phyloP scores from a whole-genome alignment of 208 protist genomes.

The Porcisia hertigi region DNA sequence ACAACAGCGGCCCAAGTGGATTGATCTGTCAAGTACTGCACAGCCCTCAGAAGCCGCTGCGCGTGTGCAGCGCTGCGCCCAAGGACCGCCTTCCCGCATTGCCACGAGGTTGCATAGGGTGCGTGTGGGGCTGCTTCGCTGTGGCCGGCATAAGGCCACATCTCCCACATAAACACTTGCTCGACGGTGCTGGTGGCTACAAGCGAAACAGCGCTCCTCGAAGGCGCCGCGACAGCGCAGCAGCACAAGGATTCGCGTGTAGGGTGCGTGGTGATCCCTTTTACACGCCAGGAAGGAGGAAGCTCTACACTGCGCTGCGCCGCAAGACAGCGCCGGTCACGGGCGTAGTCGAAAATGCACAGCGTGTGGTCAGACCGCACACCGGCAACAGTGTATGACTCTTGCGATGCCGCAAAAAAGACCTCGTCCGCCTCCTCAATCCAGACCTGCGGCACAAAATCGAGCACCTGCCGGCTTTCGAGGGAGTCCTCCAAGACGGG shows the following conservation, averaged over 20 bases:
- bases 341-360: constrained; percentile 61
- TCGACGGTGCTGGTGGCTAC: constrained; percentile 2
- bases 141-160: constrained; percentile 36
- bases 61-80: constrained; percentile 55
- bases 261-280: constrained; percentile 50
- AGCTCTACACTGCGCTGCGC: constrained; percentile 61
- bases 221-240: constrained; percentile 25
- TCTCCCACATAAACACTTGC: constrained; percentile 71
- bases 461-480: constrained; percentile 40
- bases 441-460: constrained; percentile 74
- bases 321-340: constrained; percentile 34
- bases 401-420: constrained; percentile 59
- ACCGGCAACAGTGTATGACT: constrained; percentile 48
- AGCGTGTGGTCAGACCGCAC: constrained; percentile 52
- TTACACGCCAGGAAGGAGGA: constrained; percentile 34
- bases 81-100: constrained; percentile 65
- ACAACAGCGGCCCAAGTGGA: constrained; percentile 60
- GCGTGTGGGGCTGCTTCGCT: constrained; percentile 5
- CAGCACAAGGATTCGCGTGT: constrained; percentile 56
- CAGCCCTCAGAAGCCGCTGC: constrained; percentile 47
- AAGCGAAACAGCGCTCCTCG: not conserved
- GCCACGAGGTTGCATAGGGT: constrained; percentile 49
- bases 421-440: constrained; percentile 54
- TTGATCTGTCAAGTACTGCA: constrained; percentile 68
- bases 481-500: constrained; percentile 37